These are phyloP conservation scores for Colletotrichum tropicale DNA, from an alignment of 2,329 filamentous ascomycete genomes.

Conservation along the genomic window DNA sequence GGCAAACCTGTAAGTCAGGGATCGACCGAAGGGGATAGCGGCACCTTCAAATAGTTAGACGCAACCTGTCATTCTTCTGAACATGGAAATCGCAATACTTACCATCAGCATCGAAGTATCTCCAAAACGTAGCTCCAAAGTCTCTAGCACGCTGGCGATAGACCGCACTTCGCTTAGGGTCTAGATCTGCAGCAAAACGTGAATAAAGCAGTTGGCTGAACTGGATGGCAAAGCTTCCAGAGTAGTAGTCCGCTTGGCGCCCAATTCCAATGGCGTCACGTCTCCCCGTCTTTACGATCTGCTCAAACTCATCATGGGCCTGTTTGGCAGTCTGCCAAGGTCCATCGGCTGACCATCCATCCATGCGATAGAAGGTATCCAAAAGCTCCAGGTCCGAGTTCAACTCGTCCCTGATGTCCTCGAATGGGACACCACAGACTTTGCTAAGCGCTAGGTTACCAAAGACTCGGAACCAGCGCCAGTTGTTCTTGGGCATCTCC, in stretches of 20 bases:
- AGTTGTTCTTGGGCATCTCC: constrained; percentile 52
- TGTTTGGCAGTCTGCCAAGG: constrained; percentile 37
- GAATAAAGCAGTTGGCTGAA: constrained; percentile 53
- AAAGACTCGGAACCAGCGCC: constrained; percentile 58
- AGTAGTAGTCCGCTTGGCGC: constrained; percentile 56
- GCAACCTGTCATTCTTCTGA: background rate
- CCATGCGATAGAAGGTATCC: constrained; percentile 46
- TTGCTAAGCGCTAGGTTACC: constrained; percentile 50
- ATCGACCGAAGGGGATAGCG: constrained; percentile 56
- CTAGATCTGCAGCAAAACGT: constrained; percentile 45
- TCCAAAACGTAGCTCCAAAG: constrained; percentile 48
- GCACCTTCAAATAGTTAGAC: constrained; percentile 39
- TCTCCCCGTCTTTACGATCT: constrained; percentile 20
- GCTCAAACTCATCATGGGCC: constrained; percentile 10
- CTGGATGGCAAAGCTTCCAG: constrained; percentile 58
- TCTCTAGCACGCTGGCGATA: constrained; percentile 43
- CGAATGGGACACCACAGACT: constrained; percentile 39
- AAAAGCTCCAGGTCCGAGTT: constrained; percentile 45
- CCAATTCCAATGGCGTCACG: constrained; percentile 27
- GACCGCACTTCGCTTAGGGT: constrained; percentile 36
- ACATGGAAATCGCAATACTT: background rate
- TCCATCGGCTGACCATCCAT: constrained; percentile 55
- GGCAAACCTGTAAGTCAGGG: constrained; percentile 56
- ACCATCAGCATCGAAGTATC: constrained; percentile 52
- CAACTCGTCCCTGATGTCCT: constrained; percentile 39